These are phyloP conservation scores for Hydnomerulius pinastri DNA, from an alignment of 768 basidiomycete species.

Conservation along the genomic window DNA sequence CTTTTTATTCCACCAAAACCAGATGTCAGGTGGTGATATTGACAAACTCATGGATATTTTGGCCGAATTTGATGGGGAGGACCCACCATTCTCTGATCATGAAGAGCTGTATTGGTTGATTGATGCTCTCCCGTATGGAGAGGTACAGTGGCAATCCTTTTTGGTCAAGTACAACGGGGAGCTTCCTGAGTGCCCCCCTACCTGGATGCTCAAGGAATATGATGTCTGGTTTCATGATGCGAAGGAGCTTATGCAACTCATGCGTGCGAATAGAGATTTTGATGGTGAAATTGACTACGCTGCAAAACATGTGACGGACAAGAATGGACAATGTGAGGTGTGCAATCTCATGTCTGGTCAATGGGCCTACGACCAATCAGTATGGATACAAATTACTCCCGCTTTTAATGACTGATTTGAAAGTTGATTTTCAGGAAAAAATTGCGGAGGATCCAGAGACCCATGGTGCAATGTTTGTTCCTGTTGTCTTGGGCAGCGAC, in stretches of 20 bases:
- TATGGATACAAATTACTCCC: background rate
- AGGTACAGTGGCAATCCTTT: conserved; percentile 39
- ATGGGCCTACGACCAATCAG: background rate
- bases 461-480: conserved; percentile 14
- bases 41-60: conserved; percentile 25
- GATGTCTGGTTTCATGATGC: conserved; percentile 30
- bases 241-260: no score
- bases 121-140: conserved; percentile 35
- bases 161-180: conserved; percentile 25
- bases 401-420: no score
- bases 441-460: conserved; percentile 17
- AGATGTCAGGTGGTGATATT: conserved; percentile 25
- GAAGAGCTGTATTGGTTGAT: conserved; percentile 35
- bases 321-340: background rate
- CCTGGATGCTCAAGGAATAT: conserved; percentile 29
- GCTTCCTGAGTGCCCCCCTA: conserved; percentile 7
- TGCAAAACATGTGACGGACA: background rate
- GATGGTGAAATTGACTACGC: conserved; percentile 17
- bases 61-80: background rate
- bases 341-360: background rate
- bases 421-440: conserved; percentile 29
- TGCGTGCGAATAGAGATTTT: conserved; percentile 25
- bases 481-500: conserved; percentile 13
- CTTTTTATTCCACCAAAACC: conserved; percentile 6
- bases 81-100: conserved; percentile 27